Evolutionary conservation across 2,329 filamentous ascomycete genomes (phyloP).

Genomic region (Phialocephala sp.): DNA sequence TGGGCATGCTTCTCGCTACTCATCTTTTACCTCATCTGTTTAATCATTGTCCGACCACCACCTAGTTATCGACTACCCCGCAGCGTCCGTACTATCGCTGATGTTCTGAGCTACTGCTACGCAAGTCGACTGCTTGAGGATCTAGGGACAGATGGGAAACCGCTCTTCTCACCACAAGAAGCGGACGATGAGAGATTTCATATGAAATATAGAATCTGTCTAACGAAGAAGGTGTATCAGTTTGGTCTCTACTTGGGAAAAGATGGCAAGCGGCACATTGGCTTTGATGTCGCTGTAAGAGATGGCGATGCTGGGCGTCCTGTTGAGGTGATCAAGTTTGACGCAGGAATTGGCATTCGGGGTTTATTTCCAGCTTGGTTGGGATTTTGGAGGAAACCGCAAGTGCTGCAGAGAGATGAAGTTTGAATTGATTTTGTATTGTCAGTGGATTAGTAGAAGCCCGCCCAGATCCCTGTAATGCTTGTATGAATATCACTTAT

Average conservation of each 20-base stretch:
- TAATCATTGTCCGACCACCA: neutral
- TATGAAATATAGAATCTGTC: constrained; percentile 3
- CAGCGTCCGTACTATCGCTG: neutral
- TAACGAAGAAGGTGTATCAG: constrained; percentile 6
- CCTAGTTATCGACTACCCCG: neutral
- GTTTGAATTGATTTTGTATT: neutral
- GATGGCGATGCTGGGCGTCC: neutral
- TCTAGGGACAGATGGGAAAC: neutral
- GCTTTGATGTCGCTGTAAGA: constrained; percentile 4
- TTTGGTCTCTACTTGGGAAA: constrained; percentile 3
- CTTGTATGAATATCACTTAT: neutral
- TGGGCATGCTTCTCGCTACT: neutral
- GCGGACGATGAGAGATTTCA: neutral
- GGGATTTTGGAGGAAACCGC: neutral
- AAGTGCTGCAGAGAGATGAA: neutral
- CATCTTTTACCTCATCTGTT: neutral
- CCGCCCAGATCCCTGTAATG: neutral
- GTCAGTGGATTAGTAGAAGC: neutral
- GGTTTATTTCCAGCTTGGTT: neutral
- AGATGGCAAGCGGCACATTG: neutral
- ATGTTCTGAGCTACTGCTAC: constrained; percentile 4
- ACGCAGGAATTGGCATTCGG: neutral
- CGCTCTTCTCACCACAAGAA: neutral
- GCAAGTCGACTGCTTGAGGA: neutral
- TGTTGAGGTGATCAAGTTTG: neutral